Evolutionary conservation across 2,329 filamentous ascomycete species (phyloP).

Genomic region (Xylariales sp.): DNA sequence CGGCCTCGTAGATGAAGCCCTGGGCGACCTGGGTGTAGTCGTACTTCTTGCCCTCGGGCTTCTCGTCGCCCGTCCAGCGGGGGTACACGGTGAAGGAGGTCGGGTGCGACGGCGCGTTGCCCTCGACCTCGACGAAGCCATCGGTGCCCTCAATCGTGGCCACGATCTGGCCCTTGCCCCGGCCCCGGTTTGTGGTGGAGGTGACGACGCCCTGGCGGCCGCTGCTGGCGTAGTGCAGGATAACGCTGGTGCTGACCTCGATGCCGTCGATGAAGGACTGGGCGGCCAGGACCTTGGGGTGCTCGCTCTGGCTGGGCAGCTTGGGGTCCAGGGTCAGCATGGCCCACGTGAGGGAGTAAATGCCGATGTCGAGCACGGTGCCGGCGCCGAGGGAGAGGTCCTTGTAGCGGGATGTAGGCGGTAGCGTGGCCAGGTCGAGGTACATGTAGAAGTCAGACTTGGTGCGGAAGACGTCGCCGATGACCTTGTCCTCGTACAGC

Average conservation of each 20-base stretch:
- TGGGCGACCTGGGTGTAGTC: conserved; percentile 29
- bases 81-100: conserved; percentile 29
- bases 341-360: conserved; percentile 38
- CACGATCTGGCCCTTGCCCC: conserved; percentile 17
- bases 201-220: conserved; percentile 37
- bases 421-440: conserved; percentile 26
- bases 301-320: conserved; percentile 18
- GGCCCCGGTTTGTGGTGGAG: conserved; percentile 26
- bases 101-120: conserved; percentile 25
- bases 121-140: conserved; percentile 32
- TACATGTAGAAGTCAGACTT: conserved; percentile 35
- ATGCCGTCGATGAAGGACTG: conserved; percentile 30
- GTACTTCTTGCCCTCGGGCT: conserved; percentile 23
- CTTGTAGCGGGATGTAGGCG: conserved; percentile 26
- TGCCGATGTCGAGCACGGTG: conserved; percentile 36
- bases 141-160: conserved; percentile 35
- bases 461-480: conserved; percentile 32
- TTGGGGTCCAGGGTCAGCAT: conserved; percentile 27
- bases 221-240: conserved; percentile 33
- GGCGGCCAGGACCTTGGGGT: conserved; percentile 29
- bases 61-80: conserved; percentile 18
- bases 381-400: conserved; percentile 36
- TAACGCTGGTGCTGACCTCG: conserved; percentile 28
- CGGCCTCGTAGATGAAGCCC: conserved; percentile 42
- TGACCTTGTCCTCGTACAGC: conserved; percentile 32